Conservation (phyloP, 2,329 filamentous ascomycete species). For the Talaromyces rugulosus region DNA sequence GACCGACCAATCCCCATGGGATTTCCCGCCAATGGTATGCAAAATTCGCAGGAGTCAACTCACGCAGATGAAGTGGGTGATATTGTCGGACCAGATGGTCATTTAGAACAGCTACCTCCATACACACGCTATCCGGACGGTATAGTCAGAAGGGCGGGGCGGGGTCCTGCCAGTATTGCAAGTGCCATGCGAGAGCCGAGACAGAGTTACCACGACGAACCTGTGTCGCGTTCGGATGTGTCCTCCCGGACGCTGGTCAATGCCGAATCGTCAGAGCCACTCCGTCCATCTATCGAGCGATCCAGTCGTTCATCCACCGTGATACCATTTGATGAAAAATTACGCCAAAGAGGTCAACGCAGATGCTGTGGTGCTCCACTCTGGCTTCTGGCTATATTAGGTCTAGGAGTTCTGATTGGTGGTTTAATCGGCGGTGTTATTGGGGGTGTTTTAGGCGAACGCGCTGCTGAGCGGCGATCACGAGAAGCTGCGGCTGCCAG, state of each 20-base stretch:
- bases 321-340: constrained; percentile 38
- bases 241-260: constrained; percentile 26
- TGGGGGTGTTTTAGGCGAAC: constrained; percentile 51
- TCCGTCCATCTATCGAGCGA: constrained; percentile 15
- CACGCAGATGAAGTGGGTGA: constrained; percentile 69
- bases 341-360: constrained; percentile 40
- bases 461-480: constrained; percentile 23
- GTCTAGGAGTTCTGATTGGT: constrained; percentile 45
- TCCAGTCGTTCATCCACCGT: constrained; percentile 19
- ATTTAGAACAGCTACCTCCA: constrained; percentile 85
- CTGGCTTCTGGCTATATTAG: constrained; percentile 46
- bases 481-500: constrained; percentile 8
- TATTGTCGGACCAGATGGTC: constrained; percentile 80
- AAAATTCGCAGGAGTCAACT: constrained; percentile 67
- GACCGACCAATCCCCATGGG: constrained; percentile 60
- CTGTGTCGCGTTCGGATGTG: constrained; percentile 25
- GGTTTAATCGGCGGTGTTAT: constrained; percentile 51
- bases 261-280: constrained; percentile 14
- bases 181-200: constrained; percentile 18
- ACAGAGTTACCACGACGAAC: constrained; percentile 27
- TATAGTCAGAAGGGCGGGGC: constrained; percentile 51
- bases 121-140: constrained; percentile 88
- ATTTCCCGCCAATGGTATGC: constrained; percentile 61
- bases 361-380: constrained; percentile 50
- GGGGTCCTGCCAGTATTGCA: constrained; percentile 34